phyloP scores from a whole-genome alignment of 805 yeast genomes.

The Schwanniomyces vanrijiae region DNA sequence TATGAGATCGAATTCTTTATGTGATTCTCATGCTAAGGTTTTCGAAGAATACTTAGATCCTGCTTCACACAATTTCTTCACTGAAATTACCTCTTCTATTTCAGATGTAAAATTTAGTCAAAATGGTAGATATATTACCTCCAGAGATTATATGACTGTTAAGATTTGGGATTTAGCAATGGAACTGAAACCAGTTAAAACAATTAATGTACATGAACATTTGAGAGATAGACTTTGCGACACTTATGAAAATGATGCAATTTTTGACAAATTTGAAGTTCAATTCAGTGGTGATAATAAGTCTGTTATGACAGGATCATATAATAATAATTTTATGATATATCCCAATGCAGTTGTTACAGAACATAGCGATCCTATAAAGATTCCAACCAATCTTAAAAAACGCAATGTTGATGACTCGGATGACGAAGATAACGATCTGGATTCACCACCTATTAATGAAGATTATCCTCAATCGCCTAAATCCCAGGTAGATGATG shows the following conservation, averaged over 20 bases:
- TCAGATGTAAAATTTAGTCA: slow-evolving; percentile 90
- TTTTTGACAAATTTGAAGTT: slow-evolving; percentile 97
- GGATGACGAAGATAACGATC: slow-evolving; percentile 29
- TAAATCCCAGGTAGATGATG: slow-evolving; percentile 28
- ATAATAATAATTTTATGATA: slow-evolving; percentile 95
- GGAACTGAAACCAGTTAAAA: slow-evolving; percentile 93
- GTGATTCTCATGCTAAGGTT: slow-evolving; percentile 83
- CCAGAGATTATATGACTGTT: slow-evolving; percentile 95
- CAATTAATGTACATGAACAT: slow-evolving; percentile 94
- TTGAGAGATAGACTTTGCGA: slow-evolving; percentile 91
- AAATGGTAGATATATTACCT: slow-evolving; percentile 93
- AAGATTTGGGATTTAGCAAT: slow-evolving; percentile 97
- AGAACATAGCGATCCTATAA: slow-evolving; percentile 1
- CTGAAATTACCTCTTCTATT: slow-evolving; percentile 93
- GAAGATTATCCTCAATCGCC: slow-evolving; percentile 33
- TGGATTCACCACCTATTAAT: slow-evolving; percentile 24
- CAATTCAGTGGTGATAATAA: slow-evolving; percentile 91
- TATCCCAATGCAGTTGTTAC: slow-evolving; percentile 75
- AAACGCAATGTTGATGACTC: slow-evolving; percentile 11
- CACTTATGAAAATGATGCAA: slow-evolving; percentile 97
- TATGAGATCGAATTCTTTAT: slow-evolving; percentile 92
- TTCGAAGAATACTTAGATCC: slow-evolving; percentile 95
- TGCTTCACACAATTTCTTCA: slow-evolving; percentile 88
- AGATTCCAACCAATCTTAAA: slow-evolving; percentile 11
- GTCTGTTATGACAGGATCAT: slow-evolving; percentile 94